Percentiles rank a stretch among this genome's conserved stretches.
Evolutionary conservation across 805 yeast genomes (phyloP).

Genomic region (Sungouiozyma ichnusensis): DNA sequence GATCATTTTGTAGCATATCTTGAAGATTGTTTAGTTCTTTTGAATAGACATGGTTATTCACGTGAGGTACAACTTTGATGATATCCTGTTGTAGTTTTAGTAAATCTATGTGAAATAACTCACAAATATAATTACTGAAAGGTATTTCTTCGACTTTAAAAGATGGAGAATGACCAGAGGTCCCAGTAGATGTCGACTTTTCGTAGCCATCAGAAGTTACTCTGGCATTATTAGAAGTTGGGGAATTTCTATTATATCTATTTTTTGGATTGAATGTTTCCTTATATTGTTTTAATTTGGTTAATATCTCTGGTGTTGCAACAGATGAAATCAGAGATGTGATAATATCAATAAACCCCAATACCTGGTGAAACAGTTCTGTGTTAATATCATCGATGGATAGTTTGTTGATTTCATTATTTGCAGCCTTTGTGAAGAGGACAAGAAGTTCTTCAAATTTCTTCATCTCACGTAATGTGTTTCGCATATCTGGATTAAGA

Average conservation of each 20-base stretch:
- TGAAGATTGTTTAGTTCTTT: conserved; percentile 9
- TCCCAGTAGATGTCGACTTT: background rate
- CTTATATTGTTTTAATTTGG: conserved; percentile 36
- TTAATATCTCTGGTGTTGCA: conserved; percentile 14
- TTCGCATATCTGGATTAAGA: conserved; percentile 32
- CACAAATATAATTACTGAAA: conserved; percentile 36
- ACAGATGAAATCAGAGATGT: conserved; percentile 10
- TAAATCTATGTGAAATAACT: conserved; percentile 40
- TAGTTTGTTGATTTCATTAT: conserved; percentile 39
- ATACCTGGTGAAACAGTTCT: conserved; percentile 18
- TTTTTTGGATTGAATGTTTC: conserved; percentile 6
- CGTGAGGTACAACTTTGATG: conserved; percentile 17
- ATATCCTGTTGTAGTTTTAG: conserved; percentile 47
- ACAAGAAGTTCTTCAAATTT: conserved; percentile 39
- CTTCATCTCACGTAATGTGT: conserved; percentile 24
- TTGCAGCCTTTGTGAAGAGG: conserved; percentile 43
- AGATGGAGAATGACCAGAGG: conserved; percentile 32
- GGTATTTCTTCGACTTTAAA: conserved; percentile 48
- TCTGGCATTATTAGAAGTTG: background rate
- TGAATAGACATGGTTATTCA: conserved; percentile 13
- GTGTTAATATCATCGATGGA: conserved; percentile 17
- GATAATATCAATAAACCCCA: conserved; percentile 17
- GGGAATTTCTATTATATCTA: background rate
- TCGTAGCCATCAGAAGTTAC: background rate
- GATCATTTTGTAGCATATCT: conserved; percentile 15